Evolutionary conservation across 192 early-diverging fungal species (phyloP).

Genomic region (Podila clonocystis): DNA sequence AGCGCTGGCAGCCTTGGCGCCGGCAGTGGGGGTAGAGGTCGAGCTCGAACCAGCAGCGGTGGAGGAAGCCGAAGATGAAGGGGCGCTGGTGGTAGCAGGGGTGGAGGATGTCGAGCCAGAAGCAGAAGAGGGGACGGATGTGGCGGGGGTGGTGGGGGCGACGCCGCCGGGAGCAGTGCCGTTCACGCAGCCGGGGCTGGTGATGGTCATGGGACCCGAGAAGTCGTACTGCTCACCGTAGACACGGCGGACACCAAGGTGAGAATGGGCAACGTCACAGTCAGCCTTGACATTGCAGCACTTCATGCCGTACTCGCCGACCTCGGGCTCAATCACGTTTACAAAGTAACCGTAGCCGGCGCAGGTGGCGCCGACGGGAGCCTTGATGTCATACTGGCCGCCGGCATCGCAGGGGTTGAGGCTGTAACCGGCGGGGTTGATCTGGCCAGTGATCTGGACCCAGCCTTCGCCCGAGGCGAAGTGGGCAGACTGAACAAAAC

Average conservation of each 20-base stretch:
- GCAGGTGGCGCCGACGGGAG: constrained; percentile 50
- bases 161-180: constrained; percentile 7
- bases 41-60: background rate
- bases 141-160: background rate
- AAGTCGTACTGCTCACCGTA: constrained; percentile 35
- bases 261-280: constrained; percentile 16
- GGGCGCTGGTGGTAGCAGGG: background rate
- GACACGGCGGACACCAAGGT: constrained; percentile 23
- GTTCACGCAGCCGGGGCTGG: constrained; percentile 26
- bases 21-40: background rate
- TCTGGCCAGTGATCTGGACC: constrained; percentile 62
- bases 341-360: constrained; percentile 54
- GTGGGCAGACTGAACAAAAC: constrained; percentile 60
- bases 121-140: too few relatives aligned
- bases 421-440: constrained; percentile 36
- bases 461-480: constrained; percentile 52
- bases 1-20: constrained; percentile 1
- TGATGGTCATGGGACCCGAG: constrained; percentile 30
- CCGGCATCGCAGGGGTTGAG: constrained; percentile 35
- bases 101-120: background rate
- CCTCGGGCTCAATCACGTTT: constrained; percentile 53
- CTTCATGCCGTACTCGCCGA: constrained; percentile 55
- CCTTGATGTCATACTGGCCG: constrained; percentile 28
- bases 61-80: background rate
- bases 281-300: constrained; percentile 54